phyloP scores from a whole-genome alignment of 768 basidiomycete genomes.

The Sistotremastrum niveocremeum region DNA sequence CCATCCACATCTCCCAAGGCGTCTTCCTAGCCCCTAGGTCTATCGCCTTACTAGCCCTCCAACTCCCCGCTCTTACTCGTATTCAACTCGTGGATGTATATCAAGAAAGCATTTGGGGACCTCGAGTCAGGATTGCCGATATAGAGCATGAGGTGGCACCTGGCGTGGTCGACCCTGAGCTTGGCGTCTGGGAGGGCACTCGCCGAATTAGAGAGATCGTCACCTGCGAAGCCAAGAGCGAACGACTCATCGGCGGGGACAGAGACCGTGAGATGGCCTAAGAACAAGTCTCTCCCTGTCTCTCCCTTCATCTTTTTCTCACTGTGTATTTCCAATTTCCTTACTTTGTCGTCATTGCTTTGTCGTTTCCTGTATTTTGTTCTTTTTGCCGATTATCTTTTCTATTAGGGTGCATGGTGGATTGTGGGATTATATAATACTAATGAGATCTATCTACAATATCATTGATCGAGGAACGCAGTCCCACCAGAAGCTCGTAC shows the following conservation, averaged over 20 bases:
- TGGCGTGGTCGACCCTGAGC: not conserved
- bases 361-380: no score
- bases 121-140: slow-evolving; percentile 34
- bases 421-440: no score
- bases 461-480: slow-evolving; percentile 39
- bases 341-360: no score
- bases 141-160: slow-evolving; percentile 25
- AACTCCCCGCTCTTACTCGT: slow-evolving; percentile 14
- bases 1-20: slow-evolving; percentile 37
- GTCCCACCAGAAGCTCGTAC: slow-evolving; percentile 38
- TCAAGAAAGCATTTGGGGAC: slow-evolving; percentile 44
- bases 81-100: slow-evolving; percentile 42
- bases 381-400: no score
- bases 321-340: no score
- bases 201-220: slow-evolving; percentile 26
- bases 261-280: slow-evolving; percentile 11
- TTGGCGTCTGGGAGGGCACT: not conserved
- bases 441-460: no score
- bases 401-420: no score
- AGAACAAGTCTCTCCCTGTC: no score
- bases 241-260: slow-evolving; percentile 41
- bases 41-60: slow-evolving; percentile 24
- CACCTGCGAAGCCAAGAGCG: slow-evolving; percentile 36
- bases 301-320: no score
- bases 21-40: slow-evolving; percentile 29